phyloP scores from a whole-genome alignment of 768 basidiomycete genomes.

The Galerina marginata region DNA sequence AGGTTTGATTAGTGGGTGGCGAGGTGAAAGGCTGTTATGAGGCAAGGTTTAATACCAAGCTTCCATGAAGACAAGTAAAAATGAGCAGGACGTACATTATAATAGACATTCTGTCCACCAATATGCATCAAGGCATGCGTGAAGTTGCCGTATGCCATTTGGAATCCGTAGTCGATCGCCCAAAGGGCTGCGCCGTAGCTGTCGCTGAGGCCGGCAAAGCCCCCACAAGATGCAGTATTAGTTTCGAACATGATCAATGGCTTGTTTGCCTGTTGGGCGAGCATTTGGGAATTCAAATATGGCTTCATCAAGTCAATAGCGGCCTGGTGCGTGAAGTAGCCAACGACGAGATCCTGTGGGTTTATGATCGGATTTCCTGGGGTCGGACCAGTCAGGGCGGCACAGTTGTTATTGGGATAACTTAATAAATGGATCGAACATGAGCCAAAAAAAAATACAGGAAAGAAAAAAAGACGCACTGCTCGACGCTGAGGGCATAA shows the following conservation, averaged over 20 bases:
- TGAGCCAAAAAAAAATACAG: slow-evolving; percentile 1
- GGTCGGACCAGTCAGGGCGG: slow-evolving; percentile 43
- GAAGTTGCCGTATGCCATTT: slow-evolving; percentile 65
- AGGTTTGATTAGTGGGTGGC: slow-evolving; percentile 58
- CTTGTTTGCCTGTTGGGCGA: slow-evolving; percentile 48
- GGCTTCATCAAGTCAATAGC: slow-evolving; percentile 52
- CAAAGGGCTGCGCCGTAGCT: slow-evolving; percentile 69
- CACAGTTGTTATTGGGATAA: slow-evolving; percentile 63
- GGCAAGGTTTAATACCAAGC: slow-evolving; percentile 20
- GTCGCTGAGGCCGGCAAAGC: slow-evolving; percentile 67
- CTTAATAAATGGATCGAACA: slow-evolving; percentile 17
- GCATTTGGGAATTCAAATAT: slow-evolving; percentile 55
- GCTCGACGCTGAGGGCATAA: slow-evolving; percentile 57
- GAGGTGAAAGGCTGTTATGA: slow-evolving; percentile 61
- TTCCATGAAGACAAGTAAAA: slow-evolving; percentile 21
- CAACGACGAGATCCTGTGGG: slow-evolving; percentile 53
- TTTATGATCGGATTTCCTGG: slow-evolving; percentile 40
- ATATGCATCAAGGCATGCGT: slow-evolving; percentile 60
- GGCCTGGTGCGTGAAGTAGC: slow-evolving; percentile 65
- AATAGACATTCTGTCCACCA: slow-evolving; percentile 71
- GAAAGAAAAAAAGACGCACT: slow-evolving; percentile 40
- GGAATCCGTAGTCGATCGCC: slow-evolving; percentile 67
- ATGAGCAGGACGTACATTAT: slow-evolving; percentile 54
- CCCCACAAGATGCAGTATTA: slow-evolving; percentile 73
- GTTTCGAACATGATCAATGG: slow-evolving; percentile 75